phyloP scores from a whole-genome alignment of 805 yeast genomes.

The Yarrowia yakushimensis region DNA sequence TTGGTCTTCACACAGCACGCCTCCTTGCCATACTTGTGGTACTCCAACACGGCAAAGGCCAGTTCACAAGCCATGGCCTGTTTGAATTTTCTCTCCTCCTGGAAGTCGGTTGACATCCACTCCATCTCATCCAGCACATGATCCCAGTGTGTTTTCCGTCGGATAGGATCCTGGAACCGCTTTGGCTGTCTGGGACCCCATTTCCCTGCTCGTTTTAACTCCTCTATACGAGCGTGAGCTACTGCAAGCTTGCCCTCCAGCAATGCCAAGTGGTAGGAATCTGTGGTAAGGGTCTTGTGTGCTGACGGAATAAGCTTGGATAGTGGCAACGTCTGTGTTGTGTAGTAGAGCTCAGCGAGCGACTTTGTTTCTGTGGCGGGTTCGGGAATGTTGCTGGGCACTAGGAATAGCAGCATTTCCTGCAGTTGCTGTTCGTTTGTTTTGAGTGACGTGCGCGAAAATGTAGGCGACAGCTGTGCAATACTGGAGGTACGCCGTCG shows the following conservation, averaged over 20 bases:
- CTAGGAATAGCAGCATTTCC: slow-evolving; percentile 34
- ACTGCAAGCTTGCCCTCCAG: slow-evolving; percentile 91
- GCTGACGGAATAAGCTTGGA: slow-evolving; percentile 77
- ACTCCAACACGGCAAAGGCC: slow-evolving; percentile 71
- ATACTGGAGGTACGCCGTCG: slow-evolving; percentile 9
- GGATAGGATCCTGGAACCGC: slow-evolving; percentile 62
- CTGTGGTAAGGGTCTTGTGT: slow-evolving; percentile 82
- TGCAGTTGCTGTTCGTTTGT: slow-evolving; percentile 27
- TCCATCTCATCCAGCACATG: slow-evolving; percentile 67
- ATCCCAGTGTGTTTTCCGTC: slow-evolving; percentile 63
- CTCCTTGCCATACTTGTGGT: slow-evolving; percentile 71
- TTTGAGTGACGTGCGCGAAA: background rate
- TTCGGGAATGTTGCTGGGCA: slow-evolving; percentile 39
- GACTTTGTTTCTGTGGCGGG: slow-evolving; percentile 42
- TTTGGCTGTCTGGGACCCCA: slow-evolving; percentile 91
- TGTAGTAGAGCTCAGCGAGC: slow-evolving; percentile 78
- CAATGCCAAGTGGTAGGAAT: slow-evolving; percentile 76
- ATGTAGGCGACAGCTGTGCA: slow-evolving; percentile 9
- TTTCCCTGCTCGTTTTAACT: slow-evolving; percentile 75
- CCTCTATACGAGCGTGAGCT: slow-evolving; percentile 85
- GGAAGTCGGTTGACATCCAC: slow-evolving; percentile 79
- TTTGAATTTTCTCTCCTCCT: slow-evolving; percentile 66
- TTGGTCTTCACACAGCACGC: slow-evolving; percentile 54
- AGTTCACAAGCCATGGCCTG: slow-evolving; percentile 64
- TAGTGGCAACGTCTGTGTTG: slow-evolving; percentile 83